Conservation (phyloP, 768 basidiomycete species). For the Boletellus emodensis region DNA sequence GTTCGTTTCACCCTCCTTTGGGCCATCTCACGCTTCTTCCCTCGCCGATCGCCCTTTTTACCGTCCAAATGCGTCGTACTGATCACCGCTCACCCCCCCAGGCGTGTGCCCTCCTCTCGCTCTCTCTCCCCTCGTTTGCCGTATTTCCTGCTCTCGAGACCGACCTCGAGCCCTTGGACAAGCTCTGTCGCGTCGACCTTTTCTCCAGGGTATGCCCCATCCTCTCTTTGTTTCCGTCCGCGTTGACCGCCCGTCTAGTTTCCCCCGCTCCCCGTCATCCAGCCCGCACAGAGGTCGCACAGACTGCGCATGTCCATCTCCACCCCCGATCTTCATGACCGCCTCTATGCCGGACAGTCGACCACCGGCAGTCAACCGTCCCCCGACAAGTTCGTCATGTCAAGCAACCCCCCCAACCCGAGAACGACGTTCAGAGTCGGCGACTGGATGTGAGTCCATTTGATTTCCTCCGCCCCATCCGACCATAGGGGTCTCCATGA, state of each 20-base stretch:
- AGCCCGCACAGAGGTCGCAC: conserved; percentile 14
- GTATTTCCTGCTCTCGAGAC: conserved; percentile 55
- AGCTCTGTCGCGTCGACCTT: conserved; percentile 46
- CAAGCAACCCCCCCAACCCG: conserved; percentile 69
- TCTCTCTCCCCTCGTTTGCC: conserved; percentile 44
- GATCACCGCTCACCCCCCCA: conserved; percentile 27
- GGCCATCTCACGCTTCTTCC: not conserved
- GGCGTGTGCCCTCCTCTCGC: conserved; percentile 54
- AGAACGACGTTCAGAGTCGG: conserved; percentile 62
- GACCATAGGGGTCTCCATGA: conserved; percentile 11
- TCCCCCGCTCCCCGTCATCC: conserved; percentile 22
- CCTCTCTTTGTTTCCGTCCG: not conserved
- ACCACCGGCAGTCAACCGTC: not conserved
- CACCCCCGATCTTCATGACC: conserved; percentile 30
- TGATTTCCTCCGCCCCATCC: conserved; percentile 12
- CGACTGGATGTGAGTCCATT: conserved; percentile 70
- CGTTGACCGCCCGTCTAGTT: conserved; percentile 4
- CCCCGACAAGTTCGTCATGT: conserved; percentile 49
- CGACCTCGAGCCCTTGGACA: conserved; percentile 60
- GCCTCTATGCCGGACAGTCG: conserved; percentile 8
- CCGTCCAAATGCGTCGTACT: conserved; percentile 17
- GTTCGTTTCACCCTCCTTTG: not conserved
- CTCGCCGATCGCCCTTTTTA: conserved; percentile 16
- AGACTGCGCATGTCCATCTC: conserved; percentile 34
- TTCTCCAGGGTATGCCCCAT: conserved; percentile 19